These are phyloP conservation scores for Pholiota conissans DNA, from an alignment of 768 basidiomycete species.

Conservation along the genomic window DNA sequence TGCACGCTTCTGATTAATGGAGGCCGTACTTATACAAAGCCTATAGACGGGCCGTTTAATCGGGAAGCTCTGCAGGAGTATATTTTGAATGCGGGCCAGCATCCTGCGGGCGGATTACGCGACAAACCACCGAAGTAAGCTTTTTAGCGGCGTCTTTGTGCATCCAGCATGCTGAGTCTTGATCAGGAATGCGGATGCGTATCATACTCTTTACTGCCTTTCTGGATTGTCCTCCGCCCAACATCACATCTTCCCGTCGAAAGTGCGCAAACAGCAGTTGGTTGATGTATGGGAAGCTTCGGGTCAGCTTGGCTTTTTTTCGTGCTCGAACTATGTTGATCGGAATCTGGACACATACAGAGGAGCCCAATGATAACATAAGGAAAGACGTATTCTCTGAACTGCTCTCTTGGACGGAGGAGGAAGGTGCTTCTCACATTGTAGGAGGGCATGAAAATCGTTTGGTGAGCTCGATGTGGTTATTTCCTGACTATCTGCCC, in stretches of 20 bases:
- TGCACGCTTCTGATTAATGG: background rate
- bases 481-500: no score
- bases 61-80: slow-evolving; percentile 82
- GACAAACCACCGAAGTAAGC: slow-evolving; percentile 95
- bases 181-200: slow-evolving; percentile 80
- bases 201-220: slow-evolving; percentile 93
- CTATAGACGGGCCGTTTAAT: slow-evolving; percentile 50
- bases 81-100: slow-evolving; percentile 83
- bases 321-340: background rate
- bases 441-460: slow-evolving; percentile 27
- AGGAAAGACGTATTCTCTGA: slow-evolving; percentile 22
- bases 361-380: slow-evolving; percentile 17
- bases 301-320: slow-evolving; percentile 3
- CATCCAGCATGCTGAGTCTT: background rate
- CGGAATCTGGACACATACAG: slow-evolving; percentile 5
- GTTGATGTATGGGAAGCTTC: slow-evolving; percentile 20
- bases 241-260: slow-evolving; percentile 63
- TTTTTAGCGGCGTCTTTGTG: background rate
- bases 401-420: slow-evolving; percentile 32
- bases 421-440: slow-evolving; percentile 28
- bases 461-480: slow-evolving; percentile 23
- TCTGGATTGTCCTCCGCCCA: slow-evolving; percentile 89
- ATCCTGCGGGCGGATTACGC: slow-evolving; percentile 80
- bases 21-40: background rate
- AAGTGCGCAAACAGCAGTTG: slow-evolving; percentile 18